Evolutionary conservation across 495 filamentous ascomycete species (phyloP), one percentile per base, ranked within the genome.

Genomic region (Neurospora terricola): DNA sequence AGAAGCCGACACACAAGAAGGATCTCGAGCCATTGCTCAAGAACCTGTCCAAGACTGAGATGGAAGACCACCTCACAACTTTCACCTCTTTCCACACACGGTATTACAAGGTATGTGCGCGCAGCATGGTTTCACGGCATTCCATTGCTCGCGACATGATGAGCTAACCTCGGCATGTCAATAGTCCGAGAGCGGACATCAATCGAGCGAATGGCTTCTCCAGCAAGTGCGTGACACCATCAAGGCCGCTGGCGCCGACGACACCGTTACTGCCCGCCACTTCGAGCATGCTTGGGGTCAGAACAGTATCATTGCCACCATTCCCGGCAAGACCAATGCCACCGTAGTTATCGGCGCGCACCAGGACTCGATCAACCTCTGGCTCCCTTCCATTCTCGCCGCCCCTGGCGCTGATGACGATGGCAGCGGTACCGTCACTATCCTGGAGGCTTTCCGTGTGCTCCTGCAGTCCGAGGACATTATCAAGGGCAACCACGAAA

Each of bases 261-360:
- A 90, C 69, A 78, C 90, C 73, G 93, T 92, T 23, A 84, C 83
- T 43, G 93, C 93, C 1, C 83, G 89, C 74, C 85, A 87, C 68
- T 98, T 99, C 81, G 76, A 82, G 69, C 96, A 99, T 82, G 77
- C 89, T 0, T 99, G 95, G 94, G 91, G 90, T 69, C 96, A 99
- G 80, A 91, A 90, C 82, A 94, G 90, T 76, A 88, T 98, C 77
- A 97, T 99, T 79, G 95, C 94, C 16, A 94, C 91, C 12, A 93
- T 99, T 73, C 96, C 96, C 0, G 96, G 96, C 69, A 87, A 91
- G 82, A 90, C 87, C 38, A 90, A 97, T 73, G 91, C 91, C 79
- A 98, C 96, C 5, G 86, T 98, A 70, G 83, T 91, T 38, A 83
- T 91, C 68, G 87, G 89, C 42, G 88, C 88, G 1, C 88, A 90